Evolutionary conservation across 2,329 filamentous ascomycete species (phyloP).

Genomic region (Fusarium paranaense): DNA sequence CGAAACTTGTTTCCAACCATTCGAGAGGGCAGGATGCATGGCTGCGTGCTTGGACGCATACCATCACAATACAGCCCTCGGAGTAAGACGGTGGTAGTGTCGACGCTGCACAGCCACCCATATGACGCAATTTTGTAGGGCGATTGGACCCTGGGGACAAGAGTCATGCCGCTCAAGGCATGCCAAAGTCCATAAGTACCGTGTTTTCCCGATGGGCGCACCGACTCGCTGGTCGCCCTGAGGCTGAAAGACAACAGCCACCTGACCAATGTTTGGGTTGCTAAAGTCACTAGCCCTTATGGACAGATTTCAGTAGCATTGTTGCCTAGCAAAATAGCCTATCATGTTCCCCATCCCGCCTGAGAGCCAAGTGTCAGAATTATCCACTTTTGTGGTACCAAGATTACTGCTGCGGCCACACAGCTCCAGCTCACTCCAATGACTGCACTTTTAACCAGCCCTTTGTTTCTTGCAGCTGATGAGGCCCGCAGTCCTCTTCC

Average conservation of each 20-base stretch:
- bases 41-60: background rate
- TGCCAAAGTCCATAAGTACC: background rate
- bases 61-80: background rate
- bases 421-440: background rate
- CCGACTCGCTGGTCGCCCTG: background rate
- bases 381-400: slow-evolving; percentile 1
- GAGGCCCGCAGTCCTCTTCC: background rate
- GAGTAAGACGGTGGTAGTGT: background rate
- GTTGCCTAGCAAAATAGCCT: background rate
- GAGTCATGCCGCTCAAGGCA: background rate
- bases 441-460: background rate
- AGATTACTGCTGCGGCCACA: background rate
- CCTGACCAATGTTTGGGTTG: background rate
- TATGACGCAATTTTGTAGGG: background rate
- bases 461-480: background rate
- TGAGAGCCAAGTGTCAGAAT: background rate
- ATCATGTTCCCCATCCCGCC: background rate
- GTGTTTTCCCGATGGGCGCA: background rate
- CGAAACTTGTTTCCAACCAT: background rate
- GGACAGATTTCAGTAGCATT: background rate
- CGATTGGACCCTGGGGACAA: background rate
- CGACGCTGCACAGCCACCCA: background rate
- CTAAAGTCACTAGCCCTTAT: background rate
- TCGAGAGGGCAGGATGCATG: background rate
- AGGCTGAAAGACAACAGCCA: background rate